Evolutionary conservation across 352 stramenopile species (phyloP).

Genomic region (Phytophthora sansomeana): DNA sequence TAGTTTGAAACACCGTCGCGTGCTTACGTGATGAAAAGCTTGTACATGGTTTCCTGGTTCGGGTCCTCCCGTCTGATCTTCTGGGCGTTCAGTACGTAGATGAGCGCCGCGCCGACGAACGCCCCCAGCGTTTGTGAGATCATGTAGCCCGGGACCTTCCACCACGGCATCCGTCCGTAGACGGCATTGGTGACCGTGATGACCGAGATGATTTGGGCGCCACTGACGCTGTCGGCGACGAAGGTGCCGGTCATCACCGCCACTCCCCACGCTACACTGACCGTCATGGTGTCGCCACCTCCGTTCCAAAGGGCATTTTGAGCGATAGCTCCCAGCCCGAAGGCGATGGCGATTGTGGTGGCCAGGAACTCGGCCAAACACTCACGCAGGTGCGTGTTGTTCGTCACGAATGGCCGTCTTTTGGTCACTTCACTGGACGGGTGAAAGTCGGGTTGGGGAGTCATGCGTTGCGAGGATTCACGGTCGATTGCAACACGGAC

Average conservation of each 20-base stretch:
- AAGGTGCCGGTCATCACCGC: conserved; percentile 66
- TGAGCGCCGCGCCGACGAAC: conserved; percentile 30
- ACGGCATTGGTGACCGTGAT: conserved; percentile 58
- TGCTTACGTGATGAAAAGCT: conserved; percentile 40
- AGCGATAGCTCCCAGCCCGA: conserved; percentile 53
- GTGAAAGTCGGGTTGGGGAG: conserved; percentile 15
- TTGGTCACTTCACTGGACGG: conserved; percentile 5
- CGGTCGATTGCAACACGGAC: conserved; percentile 17
- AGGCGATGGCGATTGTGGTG: conserved; percentile 55
- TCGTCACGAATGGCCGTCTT: conserved; percentile 21
- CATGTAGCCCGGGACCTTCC: conserved; percentile 56
- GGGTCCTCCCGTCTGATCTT: conserved; percentile 34
- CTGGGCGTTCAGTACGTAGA: conserved; percentile 41
- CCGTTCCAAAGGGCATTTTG: conserved; percentile 52
- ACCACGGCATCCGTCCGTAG: conserved; percentile 52
- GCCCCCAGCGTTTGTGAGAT: conserved; percentile 42
- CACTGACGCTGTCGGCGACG: conserved; percentile 45
- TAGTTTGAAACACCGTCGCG: conserved; percentile 29
- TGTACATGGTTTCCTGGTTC: conserved; percentile 31
- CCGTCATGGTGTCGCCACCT: conserved; percentile 52
- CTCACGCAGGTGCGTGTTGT: conserved; percentile 46
- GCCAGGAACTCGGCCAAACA: conserved; percentile 61
- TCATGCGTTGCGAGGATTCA: conserved; percentile 10
- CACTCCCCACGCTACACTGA: conserved; percentile 64
- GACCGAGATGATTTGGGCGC: conserved; percentile 65